These are phyloP conservation scores for Panicum miliaceum DNA, from an alignment of 176 grass and related monocot genomes.

Conservation along the genomic window DNA sequence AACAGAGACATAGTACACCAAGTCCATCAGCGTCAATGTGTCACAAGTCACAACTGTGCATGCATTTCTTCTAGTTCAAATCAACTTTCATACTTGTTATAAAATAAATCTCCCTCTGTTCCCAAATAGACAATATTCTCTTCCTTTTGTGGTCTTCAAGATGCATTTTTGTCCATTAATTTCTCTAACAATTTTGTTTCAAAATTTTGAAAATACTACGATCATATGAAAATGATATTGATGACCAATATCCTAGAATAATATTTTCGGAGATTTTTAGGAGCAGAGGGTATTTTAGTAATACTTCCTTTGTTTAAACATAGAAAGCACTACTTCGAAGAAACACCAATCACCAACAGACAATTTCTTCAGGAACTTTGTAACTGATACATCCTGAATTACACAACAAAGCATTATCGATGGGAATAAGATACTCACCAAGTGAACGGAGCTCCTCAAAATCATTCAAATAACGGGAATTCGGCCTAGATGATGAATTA, in stretches of 20 bases:
- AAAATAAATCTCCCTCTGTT: background rate
- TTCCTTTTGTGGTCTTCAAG: background rate
- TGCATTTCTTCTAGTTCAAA: background rate
- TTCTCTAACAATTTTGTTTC: background rate
- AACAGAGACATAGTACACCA: background rate
- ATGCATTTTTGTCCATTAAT: background rate
- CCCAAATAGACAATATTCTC: background rate
- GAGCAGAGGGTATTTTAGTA: background rate
- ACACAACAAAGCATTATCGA: constrained; percentile 16
- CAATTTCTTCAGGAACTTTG: constrained; percentile 11
- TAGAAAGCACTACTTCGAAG: background rate
- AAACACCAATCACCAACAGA: constrained; percentile 12
- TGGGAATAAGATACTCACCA: constrained; percentile 59
- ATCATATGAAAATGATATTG: background rate
- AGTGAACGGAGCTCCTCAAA: constrained; percentile 92
- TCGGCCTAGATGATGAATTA: constrained; percentile 71
- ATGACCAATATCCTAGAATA: background rate
- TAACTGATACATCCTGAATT: constrained; percentile 17
- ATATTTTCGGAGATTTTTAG: background rate
- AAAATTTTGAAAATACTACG: background rate
- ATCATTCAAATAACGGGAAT: constrained; percentile 95
- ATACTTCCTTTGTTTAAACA: constrained; percentile 6
- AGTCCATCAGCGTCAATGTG: background rate
- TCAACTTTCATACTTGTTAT: background rate
- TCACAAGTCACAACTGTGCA: background rate